These are phyloP conservation scores for Coemansia sp. DNA, from an alignment of 371 early-diverging fungal species.

Conservation along the genomic window DNA sequence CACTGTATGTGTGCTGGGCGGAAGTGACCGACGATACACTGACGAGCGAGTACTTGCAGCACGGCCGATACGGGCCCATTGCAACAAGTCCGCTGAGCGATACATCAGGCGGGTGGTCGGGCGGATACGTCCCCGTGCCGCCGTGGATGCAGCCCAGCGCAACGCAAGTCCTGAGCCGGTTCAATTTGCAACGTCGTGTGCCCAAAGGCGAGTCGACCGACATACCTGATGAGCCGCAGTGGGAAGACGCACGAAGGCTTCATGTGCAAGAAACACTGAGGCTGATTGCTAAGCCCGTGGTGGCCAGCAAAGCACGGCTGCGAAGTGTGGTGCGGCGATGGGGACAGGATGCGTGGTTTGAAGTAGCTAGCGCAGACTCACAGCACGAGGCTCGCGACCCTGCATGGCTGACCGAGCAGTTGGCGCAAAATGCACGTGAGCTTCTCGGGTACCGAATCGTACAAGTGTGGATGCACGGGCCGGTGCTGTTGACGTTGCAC, in stretches of 20 bases:
- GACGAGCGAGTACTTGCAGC: slow-evolving; percentile 18
- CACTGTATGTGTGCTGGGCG: slow-evolving; percentile 43
- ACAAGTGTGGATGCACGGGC: slow-evolving; percentile 35
- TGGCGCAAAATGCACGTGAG: slow-evolving; percentile 24
- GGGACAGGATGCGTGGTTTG: slow-evolving; percentile 35
- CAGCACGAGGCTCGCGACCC: background rate
- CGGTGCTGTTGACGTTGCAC: slow-evolving; percentile 35
- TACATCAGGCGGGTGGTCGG: slow-evolving; percentile 2
- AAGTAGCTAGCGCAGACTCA: background rate
- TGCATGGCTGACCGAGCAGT: slow-evolving; percentile 16
- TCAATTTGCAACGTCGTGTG: slow-evolving; percentile 12
- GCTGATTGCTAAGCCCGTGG: slow-evolving; percentile 23
- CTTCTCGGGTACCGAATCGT: slow-evolving; percentile 39
- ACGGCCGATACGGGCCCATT: slow-evolving; percentile 4
- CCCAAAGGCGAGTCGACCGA: background rate
- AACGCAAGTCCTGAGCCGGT: slow-evolving; percentile 30
- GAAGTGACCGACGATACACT: slow-evolving; percentile 18
- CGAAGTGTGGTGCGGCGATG: slow-evolving; percentile 18
- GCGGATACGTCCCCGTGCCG: slow-evolving; percentile 39
- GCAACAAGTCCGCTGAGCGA: background rate
- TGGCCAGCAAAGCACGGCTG: slow-evolving; percentile 17
- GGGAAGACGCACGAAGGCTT: slow-evolving; percentile 21
- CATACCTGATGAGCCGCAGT: background rate
- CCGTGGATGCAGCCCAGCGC: slow-evolving; percentile 51
- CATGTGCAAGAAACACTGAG: slow-evolving; percentile 22